A percentile compares a stretch with the other conserved stretches of the same genome.
Evolutionary conservation across 805 yeast species (phyloP).

Genomic region (Metschnikowia matae): DNA sequence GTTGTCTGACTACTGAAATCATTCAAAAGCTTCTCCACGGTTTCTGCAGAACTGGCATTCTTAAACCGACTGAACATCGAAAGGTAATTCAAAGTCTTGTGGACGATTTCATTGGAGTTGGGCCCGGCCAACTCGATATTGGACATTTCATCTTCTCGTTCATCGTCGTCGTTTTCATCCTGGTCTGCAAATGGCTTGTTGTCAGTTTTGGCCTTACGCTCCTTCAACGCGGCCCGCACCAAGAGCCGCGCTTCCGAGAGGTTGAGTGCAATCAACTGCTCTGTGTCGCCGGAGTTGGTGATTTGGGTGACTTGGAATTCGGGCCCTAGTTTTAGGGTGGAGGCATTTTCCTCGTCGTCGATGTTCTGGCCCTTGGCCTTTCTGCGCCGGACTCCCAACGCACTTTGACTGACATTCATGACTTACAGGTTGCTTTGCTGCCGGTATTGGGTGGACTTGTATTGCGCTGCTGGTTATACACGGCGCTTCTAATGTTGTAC

Average conservation of each 20-base stretch:
- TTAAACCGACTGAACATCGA: conserved; percentile 84
- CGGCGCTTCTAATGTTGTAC: neutral
- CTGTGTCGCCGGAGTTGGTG: conserved; percentile 74
- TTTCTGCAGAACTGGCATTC: conserved; percentile 87
- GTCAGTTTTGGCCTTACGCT: conserved; percentile 43
- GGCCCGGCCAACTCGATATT: conserved; percentile 55
- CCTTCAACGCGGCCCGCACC: conserved; percentile 84
- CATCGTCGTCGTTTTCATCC: conserved; percentile 38
- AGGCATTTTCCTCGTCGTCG: conserved; percentile 91
- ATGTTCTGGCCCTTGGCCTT: conserved; percentile 51
- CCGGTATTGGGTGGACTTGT: too few relatives aligned
- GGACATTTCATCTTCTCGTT: conserved; percentile 43
- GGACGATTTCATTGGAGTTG: conserved; percentile 80
- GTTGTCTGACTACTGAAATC: conserved; percentile 53
- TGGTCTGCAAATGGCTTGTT: conserved; percentile 20
- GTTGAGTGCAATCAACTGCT: conserved; percentile 78
- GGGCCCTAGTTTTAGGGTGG: conserved; percentile 82
- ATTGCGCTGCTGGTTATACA: neutral
- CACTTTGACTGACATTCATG: conserved; percentile 88
- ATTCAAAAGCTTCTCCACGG: conserved; percentile 82
- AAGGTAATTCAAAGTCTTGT: conserved; percentile 85
- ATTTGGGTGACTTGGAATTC: conserved; percentile 82
- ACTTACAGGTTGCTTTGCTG: neutral
- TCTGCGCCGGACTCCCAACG: conserved; percentile 81
- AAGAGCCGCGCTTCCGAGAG: conserved; percentile 85